Percentiles rank a stretch among this genome's conserved stretches.
Conservation (phyloP, 2,329 filamentous ascomycete genomes). For the Thielaviopsis euricoi region DNA sequence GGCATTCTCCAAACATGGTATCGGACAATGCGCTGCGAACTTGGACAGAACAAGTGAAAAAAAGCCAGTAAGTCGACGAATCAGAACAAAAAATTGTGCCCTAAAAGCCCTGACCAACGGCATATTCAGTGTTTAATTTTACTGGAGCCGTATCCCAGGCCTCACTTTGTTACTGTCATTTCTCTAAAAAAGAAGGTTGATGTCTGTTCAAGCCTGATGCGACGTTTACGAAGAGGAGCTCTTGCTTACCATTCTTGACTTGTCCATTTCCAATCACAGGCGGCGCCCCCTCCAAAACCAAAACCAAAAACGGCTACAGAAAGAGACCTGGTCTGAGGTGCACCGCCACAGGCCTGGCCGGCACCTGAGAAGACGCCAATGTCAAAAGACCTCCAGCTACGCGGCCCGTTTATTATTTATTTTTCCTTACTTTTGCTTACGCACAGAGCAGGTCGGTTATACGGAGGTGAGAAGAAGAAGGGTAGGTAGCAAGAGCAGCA, state of each 20-base stretch:
- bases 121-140: background rate
- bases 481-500: too few relatives aligned
- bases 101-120: background rate
- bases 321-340: background rate
- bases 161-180: background rate
- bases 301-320: background rate
- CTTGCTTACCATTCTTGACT: background rate
- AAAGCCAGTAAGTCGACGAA: background rate
- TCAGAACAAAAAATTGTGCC: background rate
- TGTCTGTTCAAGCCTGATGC: background rate
- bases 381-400: background rate
- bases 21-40: background rate
- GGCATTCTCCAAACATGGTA: background rate
- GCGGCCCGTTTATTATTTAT: background rate
- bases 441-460: background rate
- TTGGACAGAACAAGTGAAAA: background rate
- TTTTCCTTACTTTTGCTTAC: too few relatives aligned
- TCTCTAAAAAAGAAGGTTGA: background rate
- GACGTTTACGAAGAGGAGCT: background rate
- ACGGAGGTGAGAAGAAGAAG: too few relatives aligned
- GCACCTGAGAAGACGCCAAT: background rate
- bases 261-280: background rate
- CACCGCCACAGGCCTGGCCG: background rate
- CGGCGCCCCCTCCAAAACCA: too few relatives aligned
- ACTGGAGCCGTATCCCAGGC: background rate